These are phyloP conservation scores for Plasmodium coatneyi DNA, from an alignment of 169 alveolate genomes.

Conservation along the genomic window DNA sequence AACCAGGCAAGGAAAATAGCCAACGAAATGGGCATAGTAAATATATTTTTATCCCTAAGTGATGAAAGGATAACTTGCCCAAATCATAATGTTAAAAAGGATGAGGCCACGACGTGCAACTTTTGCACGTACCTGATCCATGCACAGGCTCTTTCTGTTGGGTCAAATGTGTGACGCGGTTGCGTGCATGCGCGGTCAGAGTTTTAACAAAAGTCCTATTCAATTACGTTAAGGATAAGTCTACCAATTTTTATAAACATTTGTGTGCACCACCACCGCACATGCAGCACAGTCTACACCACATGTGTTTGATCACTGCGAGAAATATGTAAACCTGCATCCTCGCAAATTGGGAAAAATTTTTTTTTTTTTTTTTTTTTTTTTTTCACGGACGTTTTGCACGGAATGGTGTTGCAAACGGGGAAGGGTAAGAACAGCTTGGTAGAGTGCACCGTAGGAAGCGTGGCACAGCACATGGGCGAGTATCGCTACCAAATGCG, in stretches of 20 bases:
- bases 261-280: not conserved
- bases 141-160: conserved; percentile 67
- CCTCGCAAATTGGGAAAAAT: not conserved
- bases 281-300: not conserved
- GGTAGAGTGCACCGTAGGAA: not conserved
- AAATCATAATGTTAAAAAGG: not conserved
- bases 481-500: not conserved
- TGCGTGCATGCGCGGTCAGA: not conserved
- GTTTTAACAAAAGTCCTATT: not conserved
- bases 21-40: conserved; percentile 57
- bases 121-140: conserved; percentile 24
- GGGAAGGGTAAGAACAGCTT: not conserved
- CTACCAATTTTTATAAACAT: not conserved
- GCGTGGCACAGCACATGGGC: not conserved
- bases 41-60: conserved; percentile 53
- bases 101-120: not conserved
- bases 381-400: not conserved
- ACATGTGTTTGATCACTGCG: not conserved
- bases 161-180: conserved; percentile 21
- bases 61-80: conserved; percentile 39
- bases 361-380: not conserved
- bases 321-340: not conserved
- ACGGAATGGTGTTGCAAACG: not conserved
- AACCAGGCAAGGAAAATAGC: conserved; percentile 39
- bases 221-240: not conserved